Conservation (phyloP, 257 asterid species). For the Cynanchum wilfordii region DNA sequence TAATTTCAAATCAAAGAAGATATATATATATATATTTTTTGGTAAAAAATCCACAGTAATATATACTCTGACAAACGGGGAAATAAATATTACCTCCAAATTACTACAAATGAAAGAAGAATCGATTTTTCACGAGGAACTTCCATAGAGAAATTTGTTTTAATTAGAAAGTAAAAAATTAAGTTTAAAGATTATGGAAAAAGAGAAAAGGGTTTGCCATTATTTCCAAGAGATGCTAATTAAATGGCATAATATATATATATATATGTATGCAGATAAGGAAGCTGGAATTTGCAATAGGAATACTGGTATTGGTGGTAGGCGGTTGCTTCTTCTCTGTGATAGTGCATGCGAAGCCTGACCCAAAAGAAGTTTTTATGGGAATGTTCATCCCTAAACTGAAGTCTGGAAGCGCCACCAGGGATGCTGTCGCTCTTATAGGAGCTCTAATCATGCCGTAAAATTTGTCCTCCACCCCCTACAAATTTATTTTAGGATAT, state of each 20-base stretch:
- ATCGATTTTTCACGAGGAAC: too few relatives aligned
- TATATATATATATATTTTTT: too few relatives aligned
- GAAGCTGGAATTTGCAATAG: constrained; percentile 71
- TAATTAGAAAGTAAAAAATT: too few relatives aligned
- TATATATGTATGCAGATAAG: constrained; percentile 52
- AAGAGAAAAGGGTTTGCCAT: too few relatives aligned
- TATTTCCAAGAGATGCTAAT: background rate
- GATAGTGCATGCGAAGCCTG: constrained; percentile 69
- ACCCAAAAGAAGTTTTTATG: constrained; percentile 42
- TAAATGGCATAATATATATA: background rate
- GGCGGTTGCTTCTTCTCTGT: constrained; percentile 77
- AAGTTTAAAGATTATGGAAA: too few relatives aligned
- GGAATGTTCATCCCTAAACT: constrained; percentile 83
- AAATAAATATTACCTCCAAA: too few relatives aligned
- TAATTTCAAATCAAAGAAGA: too few relatives aligned
- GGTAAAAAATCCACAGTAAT: too few relatives aligned
- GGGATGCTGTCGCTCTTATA: constrained; percentile 78
- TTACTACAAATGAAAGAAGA: too few relatives aligned
- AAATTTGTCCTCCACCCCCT: constrained; percentile 4
- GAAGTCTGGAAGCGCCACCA: constrained; percentile 64
- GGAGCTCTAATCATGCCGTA: constrained; percentile 99
- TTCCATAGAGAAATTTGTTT: too few relatives aligned
- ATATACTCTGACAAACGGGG: too few relatives aligned
- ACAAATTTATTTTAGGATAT: too few relatives aligned
- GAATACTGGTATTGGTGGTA: constrained; percentile 55